Evolutionary conservation across 164 flowering plant species (phyloP).

Genomic region (Magnolia officinalis): DNA sequence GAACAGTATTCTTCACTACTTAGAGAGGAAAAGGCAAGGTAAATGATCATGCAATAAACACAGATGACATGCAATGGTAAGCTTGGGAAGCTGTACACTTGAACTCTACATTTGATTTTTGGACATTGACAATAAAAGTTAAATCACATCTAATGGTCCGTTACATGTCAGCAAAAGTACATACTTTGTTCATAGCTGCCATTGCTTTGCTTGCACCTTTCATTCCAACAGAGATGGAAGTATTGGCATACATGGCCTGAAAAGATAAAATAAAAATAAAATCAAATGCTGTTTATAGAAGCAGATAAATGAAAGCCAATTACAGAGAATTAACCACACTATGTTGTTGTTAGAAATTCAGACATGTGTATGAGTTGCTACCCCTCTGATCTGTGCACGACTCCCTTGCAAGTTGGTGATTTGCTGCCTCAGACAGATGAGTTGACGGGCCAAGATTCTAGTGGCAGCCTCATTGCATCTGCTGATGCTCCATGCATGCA

Average conservation of each 20-base stretch:
- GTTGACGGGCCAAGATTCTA: slow-evolving; percentile 88
- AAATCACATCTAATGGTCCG: too few relatives aligned
- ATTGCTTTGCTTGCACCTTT: slow-evolving; percentile 94
- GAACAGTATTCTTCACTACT: too few relatives aligned
- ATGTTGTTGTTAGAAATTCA: not conserved
- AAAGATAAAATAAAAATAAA: not conserved
- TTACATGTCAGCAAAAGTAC: not conserved
- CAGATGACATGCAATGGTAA: too few relatives aligned
- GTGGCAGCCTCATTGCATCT: slow-evolving; percentile 63
- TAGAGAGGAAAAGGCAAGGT: too few relatives aligned
- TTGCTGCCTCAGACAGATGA: slow-evolving; percentile 85
- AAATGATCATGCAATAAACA: too few relatives aligned
- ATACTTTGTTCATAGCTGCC: slow-evolving; percentile 87
- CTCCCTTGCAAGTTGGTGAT: slow-evolving; percentile 92
- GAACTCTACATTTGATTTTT: too few relatives aligned
- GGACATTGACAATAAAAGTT: too few relatives aligned
- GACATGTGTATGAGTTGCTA: slow-evolving; percentile 92
- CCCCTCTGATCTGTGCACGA: slow-evolving; percentile 95
- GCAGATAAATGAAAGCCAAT: not conserved
- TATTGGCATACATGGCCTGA: slow-evolving; percentile 85
- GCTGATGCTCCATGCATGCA: too few relatives aligned
- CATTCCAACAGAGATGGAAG: slow-evolving; percentile 87
- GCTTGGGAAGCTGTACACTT: too few relatives aligned
- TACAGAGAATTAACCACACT: not conserved
- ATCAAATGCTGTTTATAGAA: not conserved